Percentiles rank a stretch among this genome's conserved stretches.
phyloP scores from a whole-genome alignment of 345 rosid genomes.

The Populus alba region DNA sequence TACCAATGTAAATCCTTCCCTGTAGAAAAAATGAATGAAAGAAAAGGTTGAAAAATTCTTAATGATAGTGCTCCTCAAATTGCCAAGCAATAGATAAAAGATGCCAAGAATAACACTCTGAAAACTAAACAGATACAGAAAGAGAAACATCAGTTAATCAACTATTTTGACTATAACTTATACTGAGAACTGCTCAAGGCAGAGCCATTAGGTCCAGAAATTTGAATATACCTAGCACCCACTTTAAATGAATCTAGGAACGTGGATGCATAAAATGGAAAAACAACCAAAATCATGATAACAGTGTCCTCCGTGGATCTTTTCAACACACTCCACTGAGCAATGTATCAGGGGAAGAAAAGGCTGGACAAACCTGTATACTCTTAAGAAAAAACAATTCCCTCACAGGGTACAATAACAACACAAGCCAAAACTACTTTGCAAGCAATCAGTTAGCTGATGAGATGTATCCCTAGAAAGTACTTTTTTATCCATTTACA shows the following conservation, averaged over 20 bases:
- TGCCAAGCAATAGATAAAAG: neutral
- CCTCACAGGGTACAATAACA: neutral
- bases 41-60: neutral
- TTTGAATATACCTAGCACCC: neutral
- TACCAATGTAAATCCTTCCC: constrained; percentile 98
- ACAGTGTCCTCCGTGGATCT: neutral
- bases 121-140: neutral
- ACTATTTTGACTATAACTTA: neutral
- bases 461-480: neutral
- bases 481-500: neutral
- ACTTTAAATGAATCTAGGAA: neutral
- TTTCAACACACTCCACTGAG: neutral
- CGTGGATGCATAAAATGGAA: neutral
- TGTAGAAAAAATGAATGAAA: constrained; percentile 18
- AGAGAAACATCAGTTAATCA: neutral
- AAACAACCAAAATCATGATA: too few species aligned
- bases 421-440: neutral
- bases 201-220: neutral
- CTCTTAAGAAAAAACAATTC: neutral
- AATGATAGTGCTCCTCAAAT: neutral
- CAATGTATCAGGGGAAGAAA: neutral
- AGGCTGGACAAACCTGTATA: neutral
- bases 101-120: neutral
- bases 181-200: neutral
- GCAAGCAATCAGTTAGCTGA: neutral